Evolutionary conservation across 2,329 filamentous ascomycete species (phyloP), one percentile per base, ranked within the genome.

Genomic region (Teratosphaeria destructans): DNA sequence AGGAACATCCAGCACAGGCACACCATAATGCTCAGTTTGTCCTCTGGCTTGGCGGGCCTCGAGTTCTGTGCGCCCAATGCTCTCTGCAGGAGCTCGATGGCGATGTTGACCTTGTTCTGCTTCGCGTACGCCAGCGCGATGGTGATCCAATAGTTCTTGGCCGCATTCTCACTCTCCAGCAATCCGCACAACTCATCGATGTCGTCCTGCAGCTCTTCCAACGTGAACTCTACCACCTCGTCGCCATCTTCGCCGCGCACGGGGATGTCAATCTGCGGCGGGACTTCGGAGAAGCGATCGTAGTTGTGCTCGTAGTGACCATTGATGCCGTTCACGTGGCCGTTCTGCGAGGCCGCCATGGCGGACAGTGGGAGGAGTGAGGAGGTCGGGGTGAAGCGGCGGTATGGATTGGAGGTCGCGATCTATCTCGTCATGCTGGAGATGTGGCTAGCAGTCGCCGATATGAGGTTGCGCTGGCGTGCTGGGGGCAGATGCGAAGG

Each of bases 61-160:
- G 64, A 58, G 26, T 47, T 47, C 68, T 90, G 85, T 67, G 88
- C 89, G 62, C 82, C 81, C 66, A 90, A 80, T 55, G 89, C 90
- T 68, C 89, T 88, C 56, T 86, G 84, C 66, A 88, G 74, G 58
- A 88, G 85, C 63, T 87, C 84, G 62, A 88, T 82, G 57, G 85
- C 85, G 76, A 94, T 89, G 71, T 96, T 92, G 63, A 94, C 84
- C 77, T 95, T 95, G 71, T 87, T 86, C 77, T 96, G 90, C 77
- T 97, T 99, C 49, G 94, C 93, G 71, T 99, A 99, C 55, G 93
- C 93, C 61, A 97, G 81, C 52, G 95, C 89, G 65, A 97, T 94
- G n/a, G 90, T 93, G 81, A 99, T 93, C 95, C 95, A 99, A 67
- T 95, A 95, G 57, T 87, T 90, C 69, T 93, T 91, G 43, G 90